Conservation (phyloP, 164 flowering plant species). For the Dillenia turbinata region DNA sequence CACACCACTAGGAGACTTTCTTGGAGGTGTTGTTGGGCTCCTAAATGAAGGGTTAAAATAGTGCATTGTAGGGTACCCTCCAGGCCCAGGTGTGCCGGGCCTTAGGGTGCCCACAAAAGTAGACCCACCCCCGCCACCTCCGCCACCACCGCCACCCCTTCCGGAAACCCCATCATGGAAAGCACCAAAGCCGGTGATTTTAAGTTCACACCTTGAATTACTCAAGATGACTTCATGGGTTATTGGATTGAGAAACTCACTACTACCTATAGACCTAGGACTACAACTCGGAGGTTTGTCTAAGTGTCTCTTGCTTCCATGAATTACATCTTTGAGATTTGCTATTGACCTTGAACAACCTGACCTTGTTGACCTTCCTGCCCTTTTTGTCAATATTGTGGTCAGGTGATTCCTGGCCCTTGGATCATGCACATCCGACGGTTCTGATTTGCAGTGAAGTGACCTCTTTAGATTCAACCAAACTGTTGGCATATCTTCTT, state of each 20-base stretch:
- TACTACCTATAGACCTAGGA: slow-evolving; percentile 96
- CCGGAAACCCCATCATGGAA: slow-evolving; percentile 24
- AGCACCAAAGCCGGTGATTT: slow-evolving; percentile 62
- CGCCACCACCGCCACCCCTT: slow-evolving; percentile 24
- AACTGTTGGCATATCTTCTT: slow-evolving; percentile 66
- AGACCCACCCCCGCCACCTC: slow-evolving; percentile 29
- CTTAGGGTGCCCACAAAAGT: slow-evolving; percentile 74
- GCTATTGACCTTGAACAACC: slow-evolving; percentile 98
- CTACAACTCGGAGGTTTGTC: slow-evolving; percentile 84
- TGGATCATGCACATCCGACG: slow-evolving; percentile 83
- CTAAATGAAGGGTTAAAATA: slow-evolving; percentile 48
- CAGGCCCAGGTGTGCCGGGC: slow-evolving; percentile 97
- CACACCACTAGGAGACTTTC: slow-evolving; percentile 31
- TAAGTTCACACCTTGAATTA: slow-evolving; percentile 87
- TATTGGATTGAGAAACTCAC: slow-evolving; percentile 85
- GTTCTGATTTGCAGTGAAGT: slow-evolving; percentile 85
- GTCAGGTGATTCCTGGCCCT: slow-evolving; percentile 54
- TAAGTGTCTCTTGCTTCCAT: slow-evolving; percentile 79
- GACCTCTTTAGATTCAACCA: slow-evolving; percentile 86
- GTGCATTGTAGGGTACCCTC: slow-evolving; percentile 62
- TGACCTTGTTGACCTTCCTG: slow-evolving; percentile 85
- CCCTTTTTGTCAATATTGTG: slow-evolving; percentile 59
- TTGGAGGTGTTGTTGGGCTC: slow-evolving; percentile 37
- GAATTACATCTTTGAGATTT: slow-evolving; percentile 91
- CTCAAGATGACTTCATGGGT: slow-evolving; percentile 89